phyloP scores from a whole-genome alignment of 2,329 filamentous ascomycete species.

The Epichloe gansuensis region DNA sequence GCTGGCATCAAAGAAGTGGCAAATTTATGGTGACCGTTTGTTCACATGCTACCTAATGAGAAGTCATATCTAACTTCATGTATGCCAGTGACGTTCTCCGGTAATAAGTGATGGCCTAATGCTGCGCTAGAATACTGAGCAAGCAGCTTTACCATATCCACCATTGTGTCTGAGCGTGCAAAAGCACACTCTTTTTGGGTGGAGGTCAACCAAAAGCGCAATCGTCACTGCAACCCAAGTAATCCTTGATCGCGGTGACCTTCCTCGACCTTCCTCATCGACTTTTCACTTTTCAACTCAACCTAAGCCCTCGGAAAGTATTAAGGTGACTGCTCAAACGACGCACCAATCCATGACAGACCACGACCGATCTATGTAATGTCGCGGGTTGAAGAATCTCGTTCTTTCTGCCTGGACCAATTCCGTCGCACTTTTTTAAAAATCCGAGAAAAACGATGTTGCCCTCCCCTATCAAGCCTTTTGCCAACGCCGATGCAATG shows the following conservation, averaged over 20 bases:
- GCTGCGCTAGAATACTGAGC: neutral
- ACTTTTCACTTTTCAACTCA: conserved; percentile 11
- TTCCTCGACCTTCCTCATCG: neutral
- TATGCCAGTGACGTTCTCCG: neutral
- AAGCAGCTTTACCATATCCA: neutral
- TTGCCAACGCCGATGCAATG: conserved; percentile 49
- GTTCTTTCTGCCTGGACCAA: conserved; percentile 22
- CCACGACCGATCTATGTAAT: conserved; percentile 28
- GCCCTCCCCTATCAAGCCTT: conserved; percentile 20
- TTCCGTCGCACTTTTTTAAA: conserved; percentile 12
- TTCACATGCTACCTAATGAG: neutral
- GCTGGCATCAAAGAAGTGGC: neutral
- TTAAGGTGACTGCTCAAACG: conserved; percentile 15
- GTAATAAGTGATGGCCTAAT: neutral
- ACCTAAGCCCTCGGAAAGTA: conserved; percentile 16
- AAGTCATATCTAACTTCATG: neutral
- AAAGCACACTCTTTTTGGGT: neutral
- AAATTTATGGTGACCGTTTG: neutral
- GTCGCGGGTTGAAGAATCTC: conserved; percentile 27
- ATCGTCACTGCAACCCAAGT: neutral
- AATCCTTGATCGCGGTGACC: neutral
- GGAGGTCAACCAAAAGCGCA: neutral
- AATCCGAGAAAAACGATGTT: conserved; percentile 14
- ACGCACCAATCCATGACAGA: conserved; percentile 8
- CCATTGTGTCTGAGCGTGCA: neutral